phyloP scores from a whole-genome alignment of 192 early-diverging fungal species.

The Diversispora epigaea region DNA sequence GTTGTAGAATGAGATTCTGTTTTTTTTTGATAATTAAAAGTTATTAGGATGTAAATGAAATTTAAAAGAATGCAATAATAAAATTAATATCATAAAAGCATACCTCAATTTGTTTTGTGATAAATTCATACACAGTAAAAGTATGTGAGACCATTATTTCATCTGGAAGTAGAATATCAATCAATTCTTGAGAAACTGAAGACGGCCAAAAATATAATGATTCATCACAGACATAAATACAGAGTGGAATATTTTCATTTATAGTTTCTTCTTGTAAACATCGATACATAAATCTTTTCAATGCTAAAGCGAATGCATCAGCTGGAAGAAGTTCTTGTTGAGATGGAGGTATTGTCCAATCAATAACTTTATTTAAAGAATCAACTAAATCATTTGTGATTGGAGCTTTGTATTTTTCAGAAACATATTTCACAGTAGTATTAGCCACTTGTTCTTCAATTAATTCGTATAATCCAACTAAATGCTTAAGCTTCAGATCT shows the following conservation, averaged over 20 bases:
- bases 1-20: no score
- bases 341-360: not conserved
- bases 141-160: not conserved
- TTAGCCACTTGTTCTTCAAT: slow-evolving; percentile 25
- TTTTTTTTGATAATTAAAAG: no score
- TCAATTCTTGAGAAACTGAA: not conserved
- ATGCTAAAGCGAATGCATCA: not conserved
- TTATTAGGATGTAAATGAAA: no score
- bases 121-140: not conserved
- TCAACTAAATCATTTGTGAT: not conserved
- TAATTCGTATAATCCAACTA: slow-evolving; percentile 29
- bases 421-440: slow-evolving; percentile 4
- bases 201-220: not conserved
- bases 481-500: slow-evolving; percentile 12
- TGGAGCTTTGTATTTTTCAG: slow-evolving; percentile 17
- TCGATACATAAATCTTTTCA: slow-evolving; percentile 19
- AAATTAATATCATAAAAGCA: no score
- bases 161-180: not conserved
- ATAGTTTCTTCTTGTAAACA: not conserved
- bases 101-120: not conserved
- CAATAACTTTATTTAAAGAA: not conserved
- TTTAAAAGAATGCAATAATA: no score
- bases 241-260: not conserved
- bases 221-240: not conserved
- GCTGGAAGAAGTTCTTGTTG: not conserved